Base-by-base conservation (phyloP, 2,329 filamentous ascomycete genomes). In the Didymellaceae sp. region DNA sequence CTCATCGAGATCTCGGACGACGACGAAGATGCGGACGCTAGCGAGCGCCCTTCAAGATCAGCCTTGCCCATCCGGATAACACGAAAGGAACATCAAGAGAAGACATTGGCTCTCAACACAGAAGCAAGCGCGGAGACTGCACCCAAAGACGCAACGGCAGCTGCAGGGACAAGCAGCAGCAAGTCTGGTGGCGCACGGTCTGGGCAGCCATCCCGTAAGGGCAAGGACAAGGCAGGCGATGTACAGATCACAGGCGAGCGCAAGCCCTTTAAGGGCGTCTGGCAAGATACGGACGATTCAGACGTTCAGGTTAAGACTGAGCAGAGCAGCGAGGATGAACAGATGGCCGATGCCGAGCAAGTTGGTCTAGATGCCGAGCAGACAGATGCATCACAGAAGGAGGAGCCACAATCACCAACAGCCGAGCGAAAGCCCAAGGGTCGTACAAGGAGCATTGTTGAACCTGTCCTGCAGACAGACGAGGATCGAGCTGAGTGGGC, bases 1-100 rank as follows among this genome's bases (percentile, higher is more conserved):
- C 68, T 77, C n/a, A 82, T 83, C 33, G 80, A 85, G 54, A 79
- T 85, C 10, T 77, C 81, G 10, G 82, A 79, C 39, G 79, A 84
- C 47, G 81, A 82, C 22, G 77, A 79, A 35, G 70, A 75, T 14
- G 51, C 42, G 16, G 65, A 63, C 38, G 41, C 42, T 21, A 47
- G 54, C 10, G 45, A 45, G n/a, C 56, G 51, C n/a, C 63, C 64
- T 17, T 56, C 58, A 35, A 56, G 62, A 58, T 55, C 61, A 26
- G 52, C 60, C 21, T 54, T 70, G 38, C 83, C 83, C 5, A 76
- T 85, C 33, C 78, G 83, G n/a, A 75, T 85, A 38, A 75, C 77
- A 46, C 75, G 83, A 52, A 77, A 79, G 58, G 78, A 81, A 54
- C 82, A 85, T 61, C 76, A 80, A 56, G 81, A 84, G 39, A 76